Conservation (phyloP, 2,329 filamentous ascomycete genomes). For the Atkinsonella texensis region DNA sequence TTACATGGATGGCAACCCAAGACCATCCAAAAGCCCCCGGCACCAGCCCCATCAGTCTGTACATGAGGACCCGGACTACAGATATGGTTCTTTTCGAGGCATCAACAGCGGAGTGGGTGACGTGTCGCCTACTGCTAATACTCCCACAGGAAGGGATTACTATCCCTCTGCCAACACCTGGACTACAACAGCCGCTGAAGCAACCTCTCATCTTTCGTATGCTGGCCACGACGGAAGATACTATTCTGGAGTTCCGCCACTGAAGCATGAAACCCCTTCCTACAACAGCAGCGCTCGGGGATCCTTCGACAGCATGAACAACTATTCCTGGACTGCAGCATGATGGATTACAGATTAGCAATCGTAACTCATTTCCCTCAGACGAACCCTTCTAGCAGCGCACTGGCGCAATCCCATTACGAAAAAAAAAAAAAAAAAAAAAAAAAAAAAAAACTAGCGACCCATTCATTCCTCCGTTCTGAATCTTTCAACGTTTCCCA, state of each 20-base stretch:
- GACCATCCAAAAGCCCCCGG: conserved; percentile 44
- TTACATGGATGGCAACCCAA: conserved; percentile 41
- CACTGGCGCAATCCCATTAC: too few relatives aligned
- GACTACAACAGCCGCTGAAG: conserved; percentile 38
- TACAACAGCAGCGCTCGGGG: conserved; percentile 28
- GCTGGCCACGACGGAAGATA: conserved; percentile 26
- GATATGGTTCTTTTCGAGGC: conserved; percentile 35
- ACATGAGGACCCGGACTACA: conserved; percentile 43
- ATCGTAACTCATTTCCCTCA: not conserved
- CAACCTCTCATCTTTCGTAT: conserved; percentile 32
- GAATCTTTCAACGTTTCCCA: too few relatives aligned
- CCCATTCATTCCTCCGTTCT: too few relatives aligned
- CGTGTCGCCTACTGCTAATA: conserved; percentile 17
- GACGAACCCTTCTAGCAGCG: not conserved
- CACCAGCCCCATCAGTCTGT: conserved; percentile 42
- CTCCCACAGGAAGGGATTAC: conserved; percentile 34
- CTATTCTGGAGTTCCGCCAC: conserved; percentile 14
- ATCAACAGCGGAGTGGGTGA: conserved; percentile 19
- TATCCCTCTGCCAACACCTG: conserved; percentile 40
- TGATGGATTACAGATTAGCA: conserved; percentile 13
- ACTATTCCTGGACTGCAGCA: conserved; percentile 46
- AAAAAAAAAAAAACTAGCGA: too few relatives aligned
- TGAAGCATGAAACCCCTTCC: conserved; percentile 25
- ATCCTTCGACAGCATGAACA: conserved; percentile 38
- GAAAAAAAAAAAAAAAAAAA: too few relatives aligned